Base-by-base conservation (phyloP, 139 green algal species). In the Nannochloris sp. region DNA sequence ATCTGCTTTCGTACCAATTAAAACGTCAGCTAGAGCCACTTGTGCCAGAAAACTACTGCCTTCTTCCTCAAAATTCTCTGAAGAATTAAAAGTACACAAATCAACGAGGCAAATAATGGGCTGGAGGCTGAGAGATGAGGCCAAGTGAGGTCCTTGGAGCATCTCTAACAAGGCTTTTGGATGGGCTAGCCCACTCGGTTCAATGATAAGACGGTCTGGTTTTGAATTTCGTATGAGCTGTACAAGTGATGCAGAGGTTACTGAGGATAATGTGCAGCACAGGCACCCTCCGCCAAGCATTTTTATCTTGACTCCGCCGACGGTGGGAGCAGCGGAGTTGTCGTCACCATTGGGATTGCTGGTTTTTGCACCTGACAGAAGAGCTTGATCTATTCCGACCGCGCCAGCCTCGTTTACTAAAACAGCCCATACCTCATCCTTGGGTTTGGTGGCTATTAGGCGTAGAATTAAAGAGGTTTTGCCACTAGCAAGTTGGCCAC, bases 381-480 rank as follows among this genome's bases (percentile, higher is more conserved):
- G 53, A 0, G 75, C 73, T 6, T 65, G 79, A 45, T 90, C 84
- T 4, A 90, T 70, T 33, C 82, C 84, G 0, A 85, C 38, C 4
- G 75, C 70, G 0, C 83, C 85, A 71, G 87, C 85, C 35, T 90
- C 85, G 36, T 91, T 91, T 9, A 89, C 74, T 0, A 91, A 30
- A 2, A 90, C 42, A 2, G 76, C 80, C 83, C 83, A 90, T 8
- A 66, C 34, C 39, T 89, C 79, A 7, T 39, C 51, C 0, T 55
- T 4, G 2, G 76, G 81, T 45, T 74, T 77, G 9, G 35, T 33
- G 0, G 25, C 2, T 15, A 91, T 35, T 29, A 87, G 63, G 19
- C 51, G 23, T 0, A 32, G 37, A 0, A 91, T 59, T 4, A 63
- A 48, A 6, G 83, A 88, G 4, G 83, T 91, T 37, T 91, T 91